Evolutionary conservation across 2,329 filamentous ascomycete genomes (phyloP), one percentile per base, ranked within the genome.

Genomic region (Penicillium fuscoglaucum): DNA sequence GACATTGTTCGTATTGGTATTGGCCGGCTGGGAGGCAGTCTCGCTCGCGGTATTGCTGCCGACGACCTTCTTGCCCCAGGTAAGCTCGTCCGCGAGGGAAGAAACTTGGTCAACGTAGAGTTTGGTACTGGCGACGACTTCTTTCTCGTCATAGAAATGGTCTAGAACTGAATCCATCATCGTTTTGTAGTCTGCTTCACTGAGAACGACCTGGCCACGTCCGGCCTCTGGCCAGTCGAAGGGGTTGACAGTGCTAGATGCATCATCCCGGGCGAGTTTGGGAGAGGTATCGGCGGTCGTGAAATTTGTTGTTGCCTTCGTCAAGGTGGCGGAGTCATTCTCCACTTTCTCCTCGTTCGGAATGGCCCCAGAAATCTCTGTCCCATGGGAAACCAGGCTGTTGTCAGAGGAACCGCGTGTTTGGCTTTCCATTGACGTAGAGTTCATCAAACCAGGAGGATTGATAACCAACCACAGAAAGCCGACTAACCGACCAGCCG

Each of bases 401-500:
- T 29, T 28, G 17, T 49, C n/a, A 39, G 41, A 12, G 8, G 47
- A 35, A 19, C 40, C 43, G 4, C 55, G 53, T 24, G 65, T 62
- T 10, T 67, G 68, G 40, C 68, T 71, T 12, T 68, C 65, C 66
- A 73, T 71, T 13, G 72, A 68, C 37, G 69, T 67, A 58, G 76
- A 69, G 56, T 76, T 73, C 55, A 73, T 63, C 35, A 76, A 59
- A 6, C 78, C 74, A 0, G 86, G 82, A 35, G 91, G 88, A 64
- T 81, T 83, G 47, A 97, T 89, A 0, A 97, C 88, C 28, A 97
- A 79, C 93, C 96, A 99, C 28, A 98, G 82, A 66, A 99, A 99
- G 0, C 96, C 96, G 0, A 96, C 96, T 70, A 96, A 82, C 19
- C 93, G 84, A 0, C 95, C 96, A 35, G 92, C 91, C 0, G 93